Evolutionary conservation across 1,139 yeast genomes (phyloP), one percentile per base, ranked within the genome.

Genomic region (Candida anutae): DNA sequence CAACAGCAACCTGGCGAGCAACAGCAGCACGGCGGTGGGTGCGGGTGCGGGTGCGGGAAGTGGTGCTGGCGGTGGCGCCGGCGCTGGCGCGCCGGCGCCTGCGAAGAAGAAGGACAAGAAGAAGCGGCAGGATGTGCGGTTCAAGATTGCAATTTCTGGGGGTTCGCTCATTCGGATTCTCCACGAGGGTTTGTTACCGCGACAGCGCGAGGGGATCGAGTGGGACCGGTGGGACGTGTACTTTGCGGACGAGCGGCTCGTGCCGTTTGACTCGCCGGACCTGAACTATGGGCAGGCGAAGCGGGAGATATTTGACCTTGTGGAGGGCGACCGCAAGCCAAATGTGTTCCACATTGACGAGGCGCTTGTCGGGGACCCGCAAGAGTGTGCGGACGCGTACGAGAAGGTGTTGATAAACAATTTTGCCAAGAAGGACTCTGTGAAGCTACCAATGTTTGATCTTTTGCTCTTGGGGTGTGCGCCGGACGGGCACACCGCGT

Each of bases 401-500:
- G 98, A 90, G 50, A 84, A 87, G 56, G 66, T 75, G 15, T 66
- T 90, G 34, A 82, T 90, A 37, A 74, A 71, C 46, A 93, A 90
- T 29, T 90, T 90, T 61, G 98, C 98, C n/a, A 84, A 82, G 34
- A 88, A 90, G 51, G 97, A 88, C 53, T 80, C 95, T 12, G 97
- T 90, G 35, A 87, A 88, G 55, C 68, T 88, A 38, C 98, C 98
- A 33, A 77, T 84, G 75, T 90, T 90, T 60, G 98, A 90, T 55
- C 61, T 90, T 35, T 70, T 90, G 38, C 62, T 90, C 39, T 67
- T 90, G 37, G 98, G 98, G 13, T 88, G 97, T 65, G 98, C 98
- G 0, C 98, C 98, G 3, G 98, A 90, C 53, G 98, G 98, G 16
- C 98, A 90, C 52, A 84, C 88, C 45, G 95, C 97, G 30, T 85